Evolutionary conservation across 2,329 filamentous ascomycete genomes (phyloP).

Genomic region (Aspergillus costaricaensis): DNA sequence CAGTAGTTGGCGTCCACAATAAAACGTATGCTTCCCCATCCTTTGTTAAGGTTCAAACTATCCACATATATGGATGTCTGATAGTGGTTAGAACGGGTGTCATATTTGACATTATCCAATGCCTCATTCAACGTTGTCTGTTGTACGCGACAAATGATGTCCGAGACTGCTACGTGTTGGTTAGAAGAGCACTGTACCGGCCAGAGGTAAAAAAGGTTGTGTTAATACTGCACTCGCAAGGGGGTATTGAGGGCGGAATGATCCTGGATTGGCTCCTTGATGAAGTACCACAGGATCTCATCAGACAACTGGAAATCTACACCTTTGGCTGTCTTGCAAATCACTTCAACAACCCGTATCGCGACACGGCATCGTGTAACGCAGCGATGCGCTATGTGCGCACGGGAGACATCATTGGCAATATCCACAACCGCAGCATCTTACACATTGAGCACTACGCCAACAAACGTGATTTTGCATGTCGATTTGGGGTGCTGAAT

Average conservation of each 20-base stretch:
- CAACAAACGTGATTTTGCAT: slow-evolving; percentile 72
- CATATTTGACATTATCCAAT: slow-evolving; percentile 75
- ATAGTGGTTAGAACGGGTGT: slow-evolving; percentile 55
- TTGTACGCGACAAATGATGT: slow-evolving; percentile 70
- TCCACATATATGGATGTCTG: neutral
- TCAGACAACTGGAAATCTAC: slow-evolving; percentile 70
- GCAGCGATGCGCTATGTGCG: slow-evolving; percentile 22
- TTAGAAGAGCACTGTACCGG: slow-evolving; percentile 66
- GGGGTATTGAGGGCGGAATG: slow-evolving; percentile 71
- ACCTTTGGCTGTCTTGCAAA: slow-evolving; percentile 79
- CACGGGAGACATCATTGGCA: slow-evolving; percentile 21
- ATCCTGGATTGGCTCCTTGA: slow-evolving; percentile 76
- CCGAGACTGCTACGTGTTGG: slow-evolving; percentile 57
- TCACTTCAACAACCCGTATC: slow-evolving; percentile 77
- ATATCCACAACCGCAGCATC: slow-evolving; percentile 49
- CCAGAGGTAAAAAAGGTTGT: slow-evolving; percentile 67
- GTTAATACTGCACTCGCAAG: slow-evolving; percentile 75
- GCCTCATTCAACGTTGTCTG: slow-evolving; percentile 74
- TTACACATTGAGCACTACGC: slow-evolving; percentile 79
- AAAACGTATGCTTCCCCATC: slow-evolving; percentile 54
- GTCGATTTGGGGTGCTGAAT: slow-evolving; percentile 71
- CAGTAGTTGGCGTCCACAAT: slow-evolving; percentile 73
- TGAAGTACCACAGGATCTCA: slow-evolving; percentile 66
- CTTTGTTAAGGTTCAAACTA: neutral
- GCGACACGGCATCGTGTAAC: slow-evolving; percentile 30